phyloP scores from a whole-genome alignment of 164 flowering plant genomes.

The Paratinospora sagittata region DNA sequence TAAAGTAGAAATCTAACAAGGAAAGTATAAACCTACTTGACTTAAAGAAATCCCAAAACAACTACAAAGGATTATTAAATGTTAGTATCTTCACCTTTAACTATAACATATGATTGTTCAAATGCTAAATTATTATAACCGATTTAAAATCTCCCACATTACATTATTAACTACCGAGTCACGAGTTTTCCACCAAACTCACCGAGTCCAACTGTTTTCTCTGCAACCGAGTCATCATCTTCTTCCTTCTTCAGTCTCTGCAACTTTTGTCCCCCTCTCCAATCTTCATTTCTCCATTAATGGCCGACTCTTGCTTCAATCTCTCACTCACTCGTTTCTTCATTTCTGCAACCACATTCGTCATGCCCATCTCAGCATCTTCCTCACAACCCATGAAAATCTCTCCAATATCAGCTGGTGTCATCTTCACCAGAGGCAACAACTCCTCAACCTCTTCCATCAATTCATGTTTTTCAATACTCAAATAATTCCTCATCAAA shows the following conservation, averaged over 20 bases:
- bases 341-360: conserved; percentile 19
- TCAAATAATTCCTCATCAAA: conserved; percentile 19
- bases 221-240: too few relatives aligned
- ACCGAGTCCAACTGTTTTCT: too few relatives aligned
- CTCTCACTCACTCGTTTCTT: conserved; percentile 14
- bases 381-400: conserved; percentile 26
- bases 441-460: conserved; percentile 15
- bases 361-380: conserved; percentile 18
- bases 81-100: too few relatives aligned
- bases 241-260: neutral
- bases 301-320: neutral
- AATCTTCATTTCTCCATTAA: neutral
- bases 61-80: too few relatives aligned
- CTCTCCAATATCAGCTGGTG: conserved; percentile 28
- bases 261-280: neutral
- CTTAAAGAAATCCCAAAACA: too few relatives aligned
- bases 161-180: too few relatives aligned
- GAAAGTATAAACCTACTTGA: too few relatives aligned
- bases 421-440: conserved; percentile 17
- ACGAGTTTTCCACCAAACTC: too few relatives aligned
- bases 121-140: too few relatives aligned
- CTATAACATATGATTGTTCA: too few relatives aligned
- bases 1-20: too few relatives aligned
- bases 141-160: too few relatives aligned
- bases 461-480: conserved; percentile 15